A percentile compares a stretch with the other conserved stretches of the same genome.
These are phyloP conservation scores for Lentinula sp. DNA, from an alignment of 768 basidiomycete genomes.

Conservation along the genomic window DNA sequence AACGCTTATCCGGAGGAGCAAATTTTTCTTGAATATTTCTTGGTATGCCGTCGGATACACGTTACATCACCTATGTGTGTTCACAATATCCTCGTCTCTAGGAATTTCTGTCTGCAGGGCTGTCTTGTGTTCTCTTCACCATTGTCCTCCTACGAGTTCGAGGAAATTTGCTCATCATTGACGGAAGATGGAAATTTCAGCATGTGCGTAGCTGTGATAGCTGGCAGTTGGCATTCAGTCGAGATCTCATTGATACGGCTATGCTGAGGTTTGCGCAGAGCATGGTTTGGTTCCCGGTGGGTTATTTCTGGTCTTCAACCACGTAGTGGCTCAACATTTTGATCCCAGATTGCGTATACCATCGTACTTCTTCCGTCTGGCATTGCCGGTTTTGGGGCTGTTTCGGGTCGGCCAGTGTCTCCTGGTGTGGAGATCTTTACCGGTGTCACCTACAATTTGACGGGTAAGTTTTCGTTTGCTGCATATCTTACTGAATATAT, in stretches of 20 bases:
- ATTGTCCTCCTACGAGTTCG: constrained; percentile 22
- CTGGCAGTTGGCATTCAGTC: constrained; percentile 20
- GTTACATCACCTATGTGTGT: too few relatives aligned
- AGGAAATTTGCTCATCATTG: constrained; percentile 18
- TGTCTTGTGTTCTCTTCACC: constrained; percentile 19
- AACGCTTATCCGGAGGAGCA: constrained; percentile 27
- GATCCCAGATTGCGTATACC: constrained; percentile 15
- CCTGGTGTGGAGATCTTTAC: constrained; percentile 10
- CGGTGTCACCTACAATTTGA: constrained; percentile 16
- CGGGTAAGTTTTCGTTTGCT: constrained; percentile 7
- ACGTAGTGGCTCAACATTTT: background rate
- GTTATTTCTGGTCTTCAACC: background rate
- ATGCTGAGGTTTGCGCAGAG: constrained; percentile 20
- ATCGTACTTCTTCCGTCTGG: constrained; percentile 14
- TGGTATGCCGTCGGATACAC: constrained; percentile 19
- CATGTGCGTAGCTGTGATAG: constrained; percentile 14
- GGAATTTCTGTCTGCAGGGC: constrained; percentile 18
- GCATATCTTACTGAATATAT: too few relatives aligned
- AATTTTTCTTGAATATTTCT: constrained; percentile 32
- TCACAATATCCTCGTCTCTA: background rate
- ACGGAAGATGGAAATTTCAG: constrained; percentile 15
- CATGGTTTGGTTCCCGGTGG: constrained; percentile 22
- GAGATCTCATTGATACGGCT: constrained; percentile 20
- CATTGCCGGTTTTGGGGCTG: constrained; percentile 11
- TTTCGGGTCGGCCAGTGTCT: constrained; percentile 11